A percentile compares a stretch with the other conserved stretches of the same genome.
phyloP scores from a whole-genome alignment of 495 filamentous ascomycete genomes.

The Cudoniella acicularis region DNA sequence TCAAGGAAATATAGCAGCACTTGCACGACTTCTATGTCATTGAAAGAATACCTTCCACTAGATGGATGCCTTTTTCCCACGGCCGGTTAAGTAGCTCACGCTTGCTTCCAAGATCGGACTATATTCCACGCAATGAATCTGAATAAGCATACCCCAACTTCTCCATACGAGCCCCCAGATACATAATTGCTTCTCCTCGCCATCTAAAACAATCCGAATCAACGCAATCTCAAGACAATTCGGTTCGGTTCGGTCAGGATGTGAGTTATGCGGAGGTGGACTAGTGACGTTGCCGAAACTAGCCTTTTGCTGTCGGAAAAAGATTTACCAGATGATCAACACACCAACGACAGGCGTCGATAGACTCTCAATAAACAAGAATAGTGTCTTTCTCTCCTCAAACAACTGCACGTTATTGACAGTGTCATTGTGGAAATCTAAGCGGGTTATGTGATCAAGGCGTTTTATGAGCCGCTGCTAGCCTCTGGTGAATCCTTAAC shows the following conservation, averaged over 20 bases:
- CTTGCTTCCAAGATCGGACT: neutral
- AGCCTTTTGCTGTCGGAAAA: neutral
- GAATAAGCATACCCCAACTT: neutral
- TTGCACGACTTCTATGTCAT: no score
- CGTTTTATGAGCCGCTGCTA: neutral
- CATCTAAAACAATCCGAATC: neutral
- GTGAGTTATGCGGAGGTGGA: neutral
- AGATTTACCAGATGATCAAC: neutral
- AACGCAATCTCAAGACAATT: neutral
- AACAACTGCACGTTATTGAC: no score
- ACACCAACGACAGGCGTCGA: no score
- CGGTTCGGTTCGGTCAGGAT: neutral
- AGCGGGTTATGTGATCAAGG: neutral
- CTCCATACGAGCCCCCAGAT: neutral
- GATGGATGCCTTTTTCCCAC: no score
- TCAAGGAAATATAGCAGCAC: no score
- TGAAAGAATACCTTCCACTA: no score
- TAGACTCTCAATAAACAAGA: no score
- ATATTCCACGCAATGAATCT: neutral
- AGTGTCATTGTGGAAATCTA: conserved; percentile 9
- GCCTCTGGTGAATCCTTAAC: neutral
- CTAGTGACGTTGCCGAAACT: neutral
- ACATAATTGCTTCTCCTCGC: neutral
- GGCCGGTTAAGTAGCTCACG: no score
- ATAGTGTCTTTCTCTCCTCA: no score